phyloP scores from a whole-genome alignment of 2,329 filamentous ascomycete genomes.

The Penicillium expansum region DNA sequence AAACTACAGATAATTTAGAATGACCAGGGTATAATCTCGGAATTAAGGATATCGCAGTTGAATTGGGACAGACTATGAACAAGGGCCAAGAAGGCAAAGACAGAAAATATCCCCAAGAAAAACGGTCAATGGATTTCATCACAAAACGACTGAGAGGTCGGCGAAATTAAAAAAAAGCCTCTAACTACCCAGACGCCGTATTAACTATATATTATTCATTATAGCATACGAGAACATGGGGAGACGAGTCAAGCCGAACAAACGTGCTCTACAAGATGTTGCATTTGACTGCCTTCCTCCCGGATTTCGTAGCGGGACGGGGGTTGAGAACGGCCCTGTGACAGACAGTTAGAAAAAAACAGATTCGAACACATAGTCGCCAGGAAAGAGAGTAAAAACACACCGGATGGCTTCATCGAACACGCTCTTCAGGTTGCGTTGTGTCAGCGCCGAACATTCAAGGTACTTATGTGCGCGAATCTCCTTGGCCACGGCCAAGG shows the following conservation, averaged over 20 bases:
- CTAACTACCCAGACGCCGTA: constrained; percentile 37
- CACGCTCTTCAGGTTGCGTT: constrained; percentile 95
- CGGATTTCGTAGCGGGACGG: constrained; percentile 45
- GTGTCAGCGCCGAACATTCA: constrained; percentile 94
- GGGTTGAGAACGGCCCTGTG: constrained; percentile 50
- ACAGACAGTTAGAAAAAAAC: background rate
- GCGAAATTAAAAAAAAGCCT: constrained; percentile 22
- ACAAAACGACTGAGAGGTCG: constrained; percentile 18
- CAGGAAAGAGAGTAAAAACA: constrained; percentile 32
- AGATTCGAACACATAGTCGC: background rate
- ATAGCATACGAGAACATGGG: constrained; percentile 30
- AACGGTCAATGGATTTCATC: constrained; percentile 29
- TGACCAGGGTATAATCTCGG: background rate
- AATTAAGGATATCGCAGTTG: constrained; percentile 10
- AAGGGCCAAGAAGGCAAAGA: constrained; percentile 11
- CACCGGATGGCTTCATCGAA: constrained; percentile 99
- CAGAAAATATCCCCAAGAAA: constrained; percentile 14
- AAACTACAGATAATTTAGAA: background rate
- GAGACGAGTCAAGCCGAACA: constrained; percentile 16
- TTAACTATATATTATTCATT: constrained; percentile 40
- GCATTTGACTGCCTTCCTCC: constrained; percentile 41
- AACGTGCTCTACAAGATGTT: constrained; percentile 41
- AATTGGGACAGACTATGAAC: background rate
- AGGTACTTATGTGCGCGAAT: constrained; percentile 97
- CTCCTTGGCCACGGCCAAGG: constrained; percentile 82